These are phyloP conservation scores for Monosporozyma servazzii DNA, from an alignment of 805 yeast genomes.

Conservation along the genomic window DNA sequence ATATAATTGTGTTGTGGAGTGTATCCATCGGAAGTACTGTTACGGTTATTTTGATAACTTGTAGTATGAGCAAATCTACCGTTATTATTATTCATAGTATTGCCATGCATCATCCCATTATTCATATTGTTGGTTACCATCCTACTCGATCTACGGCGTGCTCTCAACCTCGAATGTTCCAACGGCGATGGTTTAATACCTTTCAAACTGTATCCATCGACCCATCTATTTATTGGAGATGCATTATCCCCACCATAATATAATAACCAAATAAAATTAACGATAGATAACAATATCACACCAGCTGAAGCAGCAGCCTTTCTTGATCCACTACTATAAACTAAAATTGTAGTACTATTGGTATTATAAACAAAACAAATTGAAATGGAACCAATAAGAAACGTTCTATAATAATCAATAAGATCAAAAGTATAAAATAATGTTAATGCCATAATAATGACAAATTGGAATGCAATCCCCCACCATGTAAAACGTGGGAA, in stretches of 20 bases:
- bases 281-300: slow-evolving; percentile 68
- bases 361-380: slow-evolving; percentile 79
- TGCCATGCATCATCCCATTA: background rate
- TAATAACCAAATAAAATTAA: slow-evolving; percentile 76
- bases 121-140: background rate
- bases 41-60: background rate
- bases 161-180: slow-evolving; percentile 20
- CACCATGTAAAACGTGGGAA: slow-evolving; percentile 94
- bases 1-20: slow-evolving; percentile 27
- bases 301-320: slow-evolving; percentile 90
- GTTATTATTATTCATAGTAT: slow-evolving; percentile 2
- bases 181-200: slow-evolving; percentile 34
- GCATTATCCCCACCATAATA: slow-evolving; percentile 87
- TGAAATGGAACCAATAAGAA: slow-evolving; percentile 35
- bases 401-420: slow-evolving; percentile 58
- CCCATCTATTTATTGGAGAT: slow-evolving; percentile 75
- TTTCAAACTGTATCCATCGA: slow-evolving; percentile 70
- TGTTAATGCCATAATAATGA: slow-evolving; percentile 45
- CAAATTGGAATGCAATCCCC: slow-evolving; percentile 77
- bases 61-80: background rate
- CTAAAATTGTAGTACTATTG: slow-evolving; percentile 70
- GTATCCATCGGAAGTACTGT: background rate
- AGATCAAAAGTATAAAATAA: slow-evolving; percentile 50
- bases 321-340: slow-evolving; percentile 57
- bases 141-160: slow-evolving; percentile 13